Percentiles rank a stretch among this genome's conserved stretches.
Conservation (phyloP, 352 stramenopile species). For the Phytopythium vexans region DNA sequence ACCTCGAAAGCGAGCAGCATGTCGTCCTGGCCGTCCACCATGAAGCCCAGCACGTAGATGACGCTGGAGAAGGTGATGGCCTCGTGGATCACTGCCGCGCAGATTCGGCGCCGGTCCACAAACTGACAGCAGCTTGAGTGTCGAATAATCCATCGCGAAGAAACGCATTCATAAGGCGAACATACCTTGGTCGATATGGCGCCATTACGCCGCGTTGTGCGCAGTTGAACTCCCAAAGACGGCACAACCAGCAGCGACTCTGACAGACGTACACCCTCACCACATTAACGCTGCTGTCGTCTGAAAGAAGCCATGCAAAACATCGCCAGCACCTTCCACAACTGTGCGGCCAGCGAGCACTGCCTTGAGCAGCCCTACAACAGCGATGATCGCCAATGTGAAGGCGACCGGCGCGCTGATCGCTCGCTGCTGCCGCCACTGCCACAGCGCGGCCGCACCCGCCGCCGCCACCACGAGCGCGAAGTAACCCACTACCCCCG, state of each 20-base stretch:
- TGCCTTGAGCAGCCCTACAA: no score
- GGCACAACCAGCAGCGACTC: constrained; percentile 78
- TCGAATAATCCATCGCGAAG: background rate
- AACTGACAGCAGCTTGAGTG: constrained; percentile 20
- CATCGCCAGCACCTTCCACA: no score
- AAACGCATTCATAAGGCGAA: background rate
- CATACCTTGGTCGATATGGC: constrained; percentile 21
- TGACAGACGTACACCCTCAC: constrained; percentile 9
- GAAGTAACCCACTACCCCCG: no score
- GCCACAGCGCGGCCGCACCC: no score
- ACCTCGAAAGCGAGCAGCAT: constrained; percentile 85
- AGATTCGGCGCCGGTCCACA: constrained; percentile 42
- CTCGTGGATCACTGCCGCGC: constrained; percentile 78
- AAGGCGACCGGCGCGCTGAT: no score
- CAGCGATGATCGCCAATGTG: no score
- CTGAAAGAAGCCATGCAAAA: no score
- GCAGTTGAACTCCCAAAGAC: constrained; percentile 67
- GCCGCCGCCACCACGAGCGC: no score
- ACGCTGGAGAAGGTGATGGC: constrained; percentile 77
- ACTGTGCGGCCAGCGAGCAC: no score
- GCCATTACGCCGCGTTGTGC: constrained; percentile 53
- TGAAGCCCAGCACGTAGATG: constrained; percentile 79
- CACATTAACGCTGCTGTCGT: no score
- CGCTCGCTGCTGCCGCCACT: no score
- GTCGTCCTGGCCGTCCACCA: constrained; percentile 55